phyloP scores from a whole-genome alignment of 176 grass and related monocot species.

The Juncus effusus region DNA sequence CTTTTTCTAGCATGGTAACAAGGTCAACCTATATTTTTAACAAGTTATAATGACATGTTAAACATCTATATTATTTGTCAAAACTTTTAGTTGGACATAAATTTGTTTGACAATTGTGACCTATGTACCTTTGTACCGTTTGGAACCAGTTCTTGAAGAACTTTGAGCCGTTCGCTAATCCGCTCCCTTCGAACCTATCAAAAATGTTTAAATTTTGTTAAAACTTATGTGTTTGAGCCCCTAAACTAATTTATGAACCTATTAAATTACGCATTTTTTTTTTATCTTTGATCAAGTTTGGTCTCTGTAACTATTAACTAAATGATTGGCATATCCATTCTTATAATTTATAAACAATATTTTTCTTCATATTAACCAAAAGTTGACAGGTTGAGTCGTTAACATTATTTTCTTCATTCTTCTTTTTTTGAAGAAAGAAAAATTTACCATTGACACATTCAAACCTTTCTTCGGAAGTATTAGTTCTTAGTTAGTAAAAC shows the following conservation, averaged over 20 bases:
- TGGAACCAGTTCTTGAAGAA: constrained; percentile 87
- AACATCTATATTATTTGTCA: not conserved
- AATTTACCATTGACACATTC: too few species aligned
- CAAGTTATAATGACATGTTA: not conserved
- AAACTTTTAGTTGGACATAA: not conserved
- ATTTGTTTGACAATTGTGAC: not conserved
- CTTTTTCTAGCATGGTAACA: constrained; percentile 98
- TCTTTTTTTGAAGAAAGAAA: too few species aligned
- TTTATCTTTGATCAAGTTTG: not conserved
- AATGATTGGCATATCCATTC: too few species aligned
- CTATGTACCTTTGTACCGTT: constrained; percentile 74
- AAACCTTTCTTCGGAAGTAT: too few species aligned
- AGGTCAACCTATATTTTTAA: constrained; percentile 63
- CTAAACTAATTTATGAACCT: too few species aligned
- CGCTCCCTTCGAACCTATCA: constrained; percentile 67
- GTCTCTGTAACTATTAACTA: not conserved
- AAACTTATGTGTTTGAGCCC: too few species aligned
- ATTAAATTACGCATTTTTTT: not conserved
- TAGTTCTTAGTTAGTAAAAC: too few species aligned
- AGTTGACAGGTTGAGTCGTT: too few species aligned
- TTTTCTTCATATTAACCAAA: too few species aligned
- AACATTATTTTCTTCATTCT: too few species aligned
- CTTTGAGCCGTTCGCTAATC: constrained; percentile 81
- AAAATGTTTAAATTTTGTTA: not conserved
- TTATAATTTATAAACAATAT: too few species aligned